Evolutionary conservation across 2,329 filamentous ascomycete species (phyloP).

Genomic region (Calonectria pseudoreteaudii): DNA sequence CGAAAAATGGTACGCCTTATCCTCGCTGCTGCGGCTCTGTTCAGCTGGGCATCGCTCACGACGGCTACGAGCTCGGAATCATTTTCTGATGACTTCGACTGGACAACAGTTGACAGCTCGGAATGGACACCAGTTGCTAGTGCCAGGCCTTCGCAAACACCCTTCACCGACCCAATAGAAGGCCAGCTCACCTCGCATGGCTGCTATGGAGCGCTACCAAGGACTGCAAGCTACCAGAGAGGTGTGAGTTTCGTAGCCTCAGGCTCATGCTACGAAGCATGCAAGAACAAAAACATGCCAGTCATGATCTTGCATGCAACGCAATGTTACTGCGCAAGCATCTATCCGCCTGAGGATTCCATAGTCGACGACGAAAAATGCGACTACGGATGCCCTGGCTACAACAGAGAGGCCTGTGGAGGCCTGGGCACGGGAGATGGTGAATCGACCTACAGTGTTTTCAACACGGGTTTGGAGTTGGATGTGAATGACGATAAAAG

Average conservation of each 20-base stretch:
- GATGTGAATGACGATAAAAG: background rate
- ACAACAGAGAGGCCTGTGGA: constrained; percentile 23
- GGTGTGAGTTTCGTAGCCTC: background rate
- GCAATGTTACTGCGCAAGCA: constrained; percentile 27
- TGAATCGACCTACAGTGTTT: constrained; percentile 18
- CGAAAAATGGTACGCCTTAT: background rate
- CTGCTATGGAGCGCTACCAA: constrained; percentile 27
- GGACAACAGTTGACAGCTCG: background rate
- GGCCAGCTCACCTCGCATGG: constrained; percentile 24
- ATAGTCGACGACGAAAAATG: constrained; percentile 29
- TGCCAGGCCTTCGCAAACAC: constrained; percentile 49
- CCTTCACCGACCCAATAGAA: background rate
- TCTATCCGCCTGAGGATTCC: constrained; percentile 20
- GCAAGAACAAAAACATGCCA: background rate
- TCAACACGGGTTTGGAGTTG: constrained; percentile 20
- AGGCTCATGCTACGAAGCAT: background rate
- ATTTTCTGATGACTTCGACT: background rate
- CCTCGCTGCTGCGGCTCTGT: background rate
- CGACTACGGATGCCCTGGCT: constrained; percentile 28
- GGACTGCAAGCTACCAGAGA: background rate
- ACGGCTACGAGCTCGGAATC: background rate
- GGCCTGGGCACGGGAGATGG: background rate
- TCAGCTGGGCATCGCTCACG: background rate
- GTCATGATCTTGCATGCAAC: constrained; percentile 6
- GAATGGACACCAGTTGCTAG: background rate